Evolutionary conservation across 2,329 filamentous ascomycete species (phyloP).

Genomic region (Pyrenophora teres): DNA sequence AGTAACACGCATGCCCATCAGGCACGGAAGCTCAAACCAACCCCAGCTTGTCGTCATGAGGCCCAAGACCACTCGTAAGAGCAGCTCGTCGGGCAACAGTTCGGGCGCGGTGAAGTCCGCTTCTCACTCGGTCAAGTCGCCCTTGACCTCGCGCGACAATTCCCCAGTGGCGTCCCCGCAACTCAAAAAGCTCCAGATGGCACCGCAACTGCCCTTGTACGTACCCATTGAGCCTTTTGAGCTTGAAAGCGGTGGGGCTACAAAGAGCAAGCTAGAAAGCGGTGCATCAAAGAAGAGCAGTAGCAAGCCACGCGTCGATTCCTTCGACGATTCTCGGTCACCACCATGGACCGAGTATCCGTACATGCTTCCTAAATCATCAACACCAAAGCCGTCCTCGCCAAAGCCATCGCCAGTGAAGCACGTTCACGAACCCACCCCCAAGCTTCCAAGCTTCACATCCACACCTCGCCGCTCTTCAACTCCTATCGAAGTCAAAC

Average conservation of each 20-base stretch:
- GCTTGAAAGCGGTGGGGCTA: slow-evolving; percentile 12
- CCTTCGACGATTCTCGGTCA: slow-evolving; percentile 29
- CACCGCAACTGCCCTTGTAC: slow-evolving; percentile 19
- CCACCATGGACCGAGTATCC: slow-evolving; percentile 29
- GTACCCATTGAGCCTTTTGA: slow-evolving; percentile 32
- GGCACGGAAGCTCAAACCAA: slow-evolving; percentile 31
- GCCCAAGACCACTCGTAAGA: slow-evolving; percentile 37
- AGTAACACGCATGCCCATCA: slow-evolving; percentile 40
- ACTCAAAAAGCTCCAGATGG: slow-evolving; percentile 1
- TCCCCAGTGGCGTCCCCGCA: slow-evolving; percentile 34
- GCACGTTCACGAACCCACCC: slow-evolving; percentile 19
- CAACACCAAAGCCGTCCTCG: slow-evolving; percentile 4
- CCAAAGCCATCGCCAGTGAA: slow-evolving; percentile 2
- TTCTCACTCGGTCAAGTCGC: slow-evolving; percentile 15
- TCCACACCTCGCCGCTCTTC: slow-evolving; percentile 17
- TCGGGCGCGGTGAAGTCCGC: slow-evolving; percentile 28
- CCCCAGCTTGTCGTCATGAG: slow-evolving; percentile 47
- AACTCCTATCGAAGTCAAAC: slow-evolving; percentile 4
- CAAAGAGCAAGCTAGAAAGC: slow-evolving; percentile 16
- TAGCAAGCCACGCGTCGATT: slow-evolving; percentile 23
- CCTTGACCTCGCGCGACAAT: slow-evolving; percentile 11
- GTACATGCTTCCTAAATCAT: slow-evolving; percentile 8
- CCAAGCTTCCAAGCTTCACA: slow-evolving; percentile 20
- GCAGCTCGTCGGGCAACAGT: slow-evolving; percentile 28
- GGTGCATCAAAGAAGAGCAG: slow-evolving; percentile 15